A percentile compares a stretch with the other conserved stretches of the same genome.
phyloP scores from a whole-genome alignment of 345 rosid genomes.

The Rhizophora mangle region DNA sequence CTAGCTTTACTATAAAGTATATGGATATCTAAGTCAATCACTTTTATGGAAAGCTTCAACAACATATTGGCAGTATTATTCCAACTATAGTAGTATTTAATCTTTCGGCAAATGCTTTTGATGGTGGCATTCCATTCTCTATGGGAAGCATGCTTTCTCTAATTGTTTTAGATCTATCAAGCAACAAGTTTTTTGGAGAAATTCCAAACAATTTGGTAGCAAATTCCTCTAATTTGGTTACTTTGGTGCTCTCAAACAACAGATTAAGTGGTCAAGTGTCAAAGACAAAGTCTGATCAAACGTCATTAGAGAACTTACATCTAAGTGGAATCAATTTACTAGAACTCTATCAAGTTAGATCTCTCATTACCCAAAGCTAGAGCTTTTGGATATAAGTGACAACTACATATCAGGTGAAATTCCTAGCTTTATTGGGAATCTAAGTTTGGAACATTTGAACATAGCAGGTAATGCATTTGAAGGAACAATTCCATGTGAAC shows the following conservation, averaged over 20 bases:
- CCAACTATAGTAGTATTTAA: not conserved
- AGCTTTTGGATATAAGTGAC: not conserved
- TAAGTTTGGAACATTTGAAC: not conserved
- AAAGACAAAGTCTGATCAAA: no score
- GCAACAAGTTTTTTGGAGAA: no score
- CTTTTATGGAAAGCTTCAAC: not conserved
- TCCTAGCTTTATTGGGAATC: not conserved
- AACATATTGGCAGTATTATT: not conserved
- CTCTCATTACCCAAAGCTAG: no score
- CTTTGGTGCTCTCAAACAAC: no score
- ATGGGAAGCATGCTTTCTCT: no score
- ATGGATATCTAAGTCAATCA: slow-evolving; percentile 1
- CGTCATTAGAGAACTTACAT: no score
- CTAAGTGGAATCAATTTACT: no score
- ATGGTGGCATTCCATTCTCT: not conserved
- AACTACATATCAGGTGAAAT: not conserved
- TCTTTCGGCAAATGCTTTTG: not conserved
- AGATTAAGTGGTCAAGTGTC: no score
- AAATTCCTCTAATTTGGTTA: no score
- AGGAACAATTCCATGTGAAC: not conserved
- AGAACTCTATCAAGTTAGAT: no score
- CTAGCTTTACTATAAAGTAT: not conserved
- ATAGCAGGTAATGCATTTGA: not conserved
- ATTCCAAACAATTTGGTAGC: no score
- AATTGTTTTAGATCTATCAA: no score